A percentile compares a stretch with the other conserved stretches of the same genome.
phyloP scores from a whole-genome alignment of 1,284 basidiomycete species.

The Crocinoboletus sp. region DNA sequence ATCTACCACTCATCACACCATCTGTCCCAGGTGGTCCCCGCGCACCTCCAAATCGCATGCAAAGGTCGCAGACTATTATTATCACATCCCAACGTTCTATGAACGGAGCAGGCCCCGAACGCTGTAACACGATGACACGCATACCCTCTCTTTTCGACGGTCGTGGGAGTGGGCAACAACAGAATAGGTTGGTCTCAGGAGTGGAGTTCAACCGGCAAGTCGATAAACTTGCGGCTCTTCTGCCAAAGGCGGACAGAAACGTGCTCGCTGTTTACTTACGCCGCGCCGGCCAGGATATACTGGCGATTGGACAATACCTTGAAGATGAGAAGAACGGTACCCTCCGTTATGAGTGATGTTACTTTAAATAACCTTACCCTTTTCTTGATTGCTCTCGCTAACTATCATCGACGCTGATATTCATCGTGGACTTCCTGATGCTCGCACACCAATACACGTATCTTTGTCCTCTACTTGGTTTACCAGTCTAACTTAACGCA shows the following conservation, averaged over 20 bases:
- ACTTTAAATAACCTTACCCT: slow-evolving; percentile 1
- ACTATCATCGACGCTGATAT: slow-evolving; percentile 10
- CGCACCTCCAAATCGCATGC: slow-evolving; percentile 57
- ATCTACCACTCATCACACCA: slow-evolving; percentile 41
- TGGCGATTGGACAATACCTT: slow-evolving; percentile 83
- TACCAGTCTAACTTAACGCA: slow-evolving; percentile 23
- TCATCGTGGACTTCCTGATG: slow-evolving; percentile 11
- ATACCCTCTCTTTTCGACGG: slow-evolving; percentile 48
- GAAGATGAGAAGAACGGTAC: slow-evolving; percentile 82
- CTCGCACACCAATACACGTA: slow-evolving; percentile 17
- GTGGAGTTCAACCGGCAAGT: slow-evolving; percentile 60
- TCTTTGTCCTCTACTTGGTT: slow-evolving; percentile 12
- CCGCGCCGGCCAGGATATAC: slow-evolving; percentile 71
- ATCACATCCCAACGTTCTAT: slow-evolving; percentile 38
- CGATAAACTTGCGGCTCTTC: slow-evolving; percentile 64
- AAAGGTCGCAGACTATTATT: slow-evolving; percentile 64
- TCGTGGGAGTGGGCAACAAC: slow-evolving; percentile 16
- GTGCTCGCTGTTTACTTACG: slow-evolving; percentile 71
- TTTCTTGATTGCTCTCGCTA: slow-evolving; percentile 2
- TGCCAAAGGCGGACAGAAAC: slow-evolving; percentile 71
- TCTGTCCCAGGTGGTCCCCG: slow-evolving; percentile 72
- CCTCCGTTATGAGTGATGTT: slow-evolving; percentile 40
- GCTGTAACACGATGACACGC: slow-evolving; percentile 40
- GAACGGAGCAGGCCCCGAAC: slow-evolving; percentile 31
- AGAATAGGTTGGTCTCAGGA: slow-evolving; percentile 11